Base-by-base conservation (phyloP, 306 rosid species). In the Inga leiocalycina region DNA sequence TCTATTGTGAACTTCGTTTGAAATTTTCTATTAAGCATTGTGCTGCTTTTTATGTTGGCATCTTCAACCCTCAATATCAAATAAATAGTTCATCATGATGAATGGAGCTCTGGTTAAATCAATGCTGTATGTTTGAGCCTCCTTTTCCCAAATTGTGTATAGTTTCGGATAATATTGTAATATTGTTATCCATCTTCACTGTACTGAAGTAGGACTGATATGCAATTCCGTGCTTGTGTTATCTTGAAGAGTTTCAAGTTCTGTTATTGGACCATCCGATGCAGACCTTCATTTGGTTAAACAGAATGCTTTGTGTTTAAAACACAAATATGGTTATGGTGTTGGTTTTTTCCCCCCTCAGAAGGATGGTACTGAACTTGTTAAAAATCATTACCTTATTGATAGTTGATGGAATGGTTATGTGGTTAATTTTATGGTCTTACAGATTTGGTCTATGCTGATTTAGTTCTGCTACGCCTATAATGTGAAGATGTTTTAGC, bases 291-390 rank as follows among this genome's bases (percentile, higher is more conserved):
- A 76, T 84, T 75, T 78, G 80, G 84, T 32, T 81, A 83, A 87
- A 87, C 89, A 76, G 88, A 87, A 85, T 71, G 65, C 69, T 64
- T 81, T 80, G 59, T 82, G 70, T 79, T 37, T 83, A 80, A 89
- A 87, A 79, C 82, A 83, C 84, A 78, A 83, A 79, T 54, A 57
- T 81, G 88, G 68, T 79, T 89, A 87, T 71, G 74, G 59, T 57
- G 48, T 77, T 75, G 8, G 49, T 22, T 39, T 61, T 79, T 82
- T 67, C 37, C 56, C 11, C 64, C 76, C 77, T 76, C 56, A 74
- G 10, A 54, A 57, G 82, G 52, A 27, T 80, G 78, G 43, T 71
- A 22, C 27, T 43, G 44, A 37, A 76, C 11, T 67, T 73, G 74
- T 16, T 41, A 32, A 35, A 43, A 59, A 39, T 15, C 39, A 17